Evolutionary conservation across 1,284 basidiomycete genomes (phyloP).

Genomic region (Malassezia psittaci): DNA sequence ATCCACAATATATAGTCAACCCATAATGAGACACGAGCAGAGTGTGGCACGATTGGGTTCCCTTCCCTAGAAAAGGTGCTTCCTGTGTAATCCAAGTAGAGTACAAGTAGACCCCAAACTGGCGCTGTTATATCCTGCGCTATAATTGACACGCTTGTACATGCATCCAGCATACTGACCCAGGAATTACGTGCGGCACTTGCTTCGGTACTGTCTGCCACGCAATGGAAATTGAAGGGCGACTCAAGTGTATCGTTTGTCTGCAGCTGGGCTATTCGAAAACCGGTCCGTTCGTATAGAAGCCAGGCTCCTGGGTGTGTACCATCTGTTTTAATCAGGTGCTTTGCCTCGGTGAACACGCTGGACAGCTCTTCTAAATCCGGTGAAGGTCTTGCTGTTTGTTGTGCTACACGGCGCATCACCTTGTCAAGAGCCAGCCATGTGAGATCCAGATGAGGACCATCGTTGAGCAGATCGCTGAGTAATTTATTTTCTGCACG

Average conservation of each 20-base stretch:
- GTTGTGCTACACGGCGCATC: background rate
- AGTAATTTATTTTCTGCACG: slow-evolving; percentile 18
- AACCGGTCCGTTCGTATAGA: slow-evolving; percentile 1
- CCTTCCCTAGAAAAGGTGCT: background rate
- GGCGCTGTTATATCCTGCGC: slow-evolving; percentile 5
- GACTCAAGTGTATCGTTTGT: background rate
- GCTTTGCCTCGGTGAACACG: background rate
- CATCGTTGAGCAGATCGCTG: background rate
- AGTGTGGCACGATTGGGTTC: background rate
- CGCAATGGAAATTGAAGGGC: slow-evolving; percentile 2
- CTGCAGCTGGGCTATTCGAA: background rate
- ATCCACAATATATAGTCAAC: slow-evolving; percentile 10
- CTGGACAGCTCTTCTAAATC: background rate
- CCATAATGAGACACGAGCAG: slow-evolving; percentile 11
- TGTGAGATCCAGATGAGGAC: background rate
- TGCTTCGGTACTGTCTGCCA: background rate
- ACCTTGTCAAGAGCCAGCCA: slow-evolving; percentile 10
- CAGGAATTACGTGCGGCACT: slow-evolving; percentile 1
- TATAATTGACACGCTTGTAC: slow-evolving; percentile 1
- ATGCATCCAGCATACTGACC: slow-evolving; percentile 6
- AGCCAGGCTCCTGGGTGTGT: slow-evolving; percentile 8
- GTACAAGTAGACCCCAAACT: slow-evolving; percentile 8
- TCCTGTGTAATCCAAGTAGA: background rate
- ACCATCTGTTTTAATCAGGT: background rate
- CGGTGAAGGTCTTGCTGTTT: no score